Evolutionary conservation across 148 eudicot genomes (phyloP).

Genomic region (Nepenthes mirabilis): DNA sequence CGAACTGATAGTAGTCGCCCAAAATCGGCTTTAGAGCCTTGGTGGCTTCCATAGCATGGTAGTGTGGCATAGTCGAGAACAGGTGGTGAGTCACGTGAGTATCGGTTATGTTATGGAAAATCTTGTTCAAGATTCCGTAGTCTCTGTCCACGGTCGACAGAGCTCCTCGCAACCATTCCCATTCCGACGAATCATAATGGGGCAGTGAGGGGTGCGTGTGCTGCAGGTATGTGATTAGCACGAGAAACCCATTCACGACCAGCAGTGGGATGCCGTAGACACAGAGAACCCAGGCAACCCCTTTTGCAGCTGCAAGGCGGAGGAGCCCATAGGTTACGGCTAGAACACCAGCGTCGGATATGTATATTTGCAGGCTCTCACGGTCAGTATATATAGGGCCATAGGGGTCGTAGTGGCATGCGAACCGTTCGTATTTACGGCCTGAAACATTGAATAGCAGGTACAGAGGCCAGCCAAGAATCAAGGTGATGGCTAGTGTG

Average conservation of each 20-base stretch:
- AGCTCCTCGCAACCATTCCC: conserved; percentile 91
- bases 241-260: conserved; percentile 68
- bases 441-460: conserved; percentile 72
- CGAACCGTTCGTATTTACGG: conserved; percentile 52
- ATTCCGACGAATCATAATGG: conserved; percentile 70
- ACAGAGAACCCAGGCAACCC: conserved; percentile 52
- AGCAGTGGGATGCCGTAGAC: conserved; percentile 62
- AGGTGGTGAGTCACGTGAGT: conserved; percentile 86
- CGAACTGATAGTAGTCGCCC: conserved; percentile 59
- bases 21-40: conserved; percentile 70
- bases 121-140: conserved; percentile 65
- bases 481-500: conserved; percentile 35
- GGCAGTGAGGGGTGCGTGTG: conserved; percentile 83
- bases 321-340: conserved; percentile 33
- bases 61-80: conserved; percentile 85
- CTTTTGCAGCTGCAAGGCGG: conserved; percentile 39
- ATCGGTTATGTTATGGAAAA: conserved; percentile 76
- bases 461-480: conserved; percentile 73
- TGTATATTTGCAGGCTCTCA: conserved; percentile 46
- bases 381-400: conserved; percentile 64
- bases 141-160: conserved; percentile 75
- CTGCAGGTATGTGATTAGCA: conserved; percentile 61
- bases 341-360: conserved; percentile 60
- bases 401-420: conserved; percentile 73
- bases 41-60: conserved; percentile 90